Evolutionary conservation across 2,329 filamentous ascomycete genomes (phyloP).

Genomic region (Tolypocladium sp.): DNA sequence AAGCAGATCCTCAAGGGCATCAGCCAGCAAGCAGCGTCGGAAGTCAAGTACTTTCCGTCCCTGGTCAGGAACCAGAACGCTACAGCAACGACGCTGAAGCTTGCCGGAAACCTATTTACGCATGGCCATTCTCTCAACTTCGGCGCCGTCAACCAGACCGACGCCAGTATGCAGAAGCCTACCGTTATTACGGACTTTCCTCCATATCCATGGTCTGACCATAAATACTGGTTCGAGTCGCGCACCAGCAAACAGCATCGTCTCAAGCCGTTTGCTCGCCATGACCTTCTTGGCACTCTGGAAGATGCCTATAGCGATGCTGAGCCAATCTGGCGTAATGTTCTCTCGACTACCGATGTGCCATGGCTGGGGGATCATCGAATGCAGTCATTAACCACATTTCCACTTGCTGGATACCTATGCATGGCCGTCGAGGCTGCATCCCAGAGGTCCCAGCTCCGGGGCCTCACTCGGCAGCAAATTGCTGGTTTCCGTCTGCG

Average conservation of each 20-base stretch:
- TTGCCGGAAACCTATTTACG: conserved; percentile 34
- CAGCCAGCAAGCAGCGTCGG: conserved; percentile 28
- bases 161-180: not conserved
- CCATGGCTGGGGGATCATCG: conserved; percentile 51
- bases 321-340: conserved; percentile 40
- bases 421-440: conserved; percentile 41
- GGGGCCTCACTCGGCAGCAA: conserved; percentile 5
- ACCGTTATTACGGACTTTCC: conserved; percentile 31
- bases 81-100: conserved; percentile 32
- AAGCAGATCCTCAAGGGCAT: conserved; percentile 39
- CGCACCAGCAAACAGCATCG: conserved; percentile 32
- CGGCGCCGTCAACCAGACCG: conserved; percentile 31
- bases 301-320: conserved; percentile 33
- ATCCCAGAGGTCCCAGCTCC: conserved; percentile 20
- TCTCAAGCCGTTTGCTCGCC: conserved; percentile 26
- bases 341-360: conserved; percentile 35
- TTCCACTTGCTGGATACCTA: conserved; percentile 43
- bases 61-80: conserved; percentile 44
- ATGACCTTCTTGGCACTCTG: conserved; percentile 36
- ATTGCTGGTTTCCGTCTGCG: conserved; percentile 11
- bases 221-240: conserved; percentile 38
- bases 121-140: conserved; percentile 35
- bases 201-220: conserved; percentile 39
- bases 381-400: conserved; percentile 47
- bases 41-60: conserved; percentile 30